phyloP scores from a whole-genome alignment of 768 basidiomycete species.

The Kwoniella sp. region DNA sequence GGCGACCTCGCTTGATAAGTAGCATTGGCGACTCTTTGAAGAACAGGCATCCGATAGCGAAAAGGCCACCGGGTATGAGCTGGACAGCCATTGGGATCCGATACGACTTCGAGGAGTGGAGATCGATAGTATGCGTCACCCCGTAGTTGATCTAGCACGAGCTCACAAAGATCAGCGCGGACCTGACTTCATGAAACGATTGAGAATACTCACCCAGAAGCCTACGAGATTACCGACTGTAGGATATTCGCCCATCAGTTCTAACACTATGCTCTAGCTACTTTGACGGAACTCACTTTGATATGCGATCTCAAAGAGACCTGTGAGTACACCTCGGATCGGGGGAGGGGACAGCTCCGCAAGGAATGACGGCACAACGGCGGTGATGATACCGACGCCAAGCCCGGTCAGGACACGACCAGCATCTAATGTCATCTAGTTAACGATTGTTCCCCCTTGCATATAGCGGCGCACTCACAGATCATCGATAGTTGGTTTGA shows the following conservation, averaged over 20 bases:
- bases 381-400: conserved; percentile 56
- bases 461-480: conserved; percentile 51
- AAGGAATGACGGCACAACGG: conserved; percentile 53
- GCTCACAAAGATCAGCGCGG: not conserved
- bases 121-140: conserved; percentile 24
- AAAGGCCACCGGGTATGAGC: conserved; percentile 68
- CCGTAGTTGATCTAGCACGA: conserved; percentile 32
- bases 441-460: not conserved
- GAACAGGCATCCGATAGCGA: conserved; percentile 57
- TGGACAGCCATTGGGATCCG: conserved; percentile 56
- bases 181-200: conserved; percentile 7
- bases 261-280: not conserved
- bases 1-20: conserved; percentile 31
- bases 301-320: conserved; percentile 62
- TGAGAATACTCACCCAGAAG: conserved; percentile 48
- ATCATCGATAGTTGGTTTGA: conserved; percentile 46
- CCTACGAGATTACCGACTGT: conserved; percentile 60
- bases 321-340: conserved; percentile 56
- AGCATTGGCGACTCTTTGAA: conserved; percentile 54
- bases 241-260: not conserved
- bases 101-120: conserved; percentile 33
- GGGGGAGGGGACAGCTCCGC: conserved; percentile 54
- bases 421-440: conserved; percentile 16
- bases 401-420: conserved; percentile 52
- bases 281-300: conserved; percentile 41